These are phyloP conservation scores for Arachnomyces sp. DNA, from an alignment of 2,329 filamentous ascomycete species.

Conservation along the genomic window DNA sequence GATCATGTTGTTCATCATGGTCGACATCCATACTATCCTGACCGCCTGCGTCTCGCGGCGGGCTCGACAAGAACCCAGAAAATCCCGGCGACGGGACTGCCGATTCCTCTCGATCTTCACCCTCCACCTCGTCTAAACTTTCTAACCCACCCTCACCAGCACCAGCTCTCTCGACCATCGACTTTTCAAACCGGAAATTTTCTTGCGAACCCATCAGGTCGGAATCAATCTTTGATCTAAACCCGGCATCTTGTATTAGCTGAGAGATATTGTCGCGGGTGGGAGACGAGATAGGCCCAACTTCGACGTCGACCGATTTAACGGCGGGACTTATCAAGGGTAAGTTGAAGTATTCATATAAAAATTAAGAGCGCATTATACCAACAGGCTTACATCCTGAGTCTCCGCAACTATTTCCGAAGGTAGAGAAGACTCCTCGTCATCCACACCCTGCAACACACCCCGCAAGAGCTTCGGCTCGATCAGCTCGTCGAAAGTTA, in stretches of 20 bases:
- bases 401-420: slow-evolving; percentile 19
- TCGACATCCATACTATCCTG: slow-evolving; percentile 1
- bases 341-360: slow-evolving; percentile 9
- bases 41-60: slow-evolving; percentile 4
- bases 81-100: slow-evolving; percentile 9
- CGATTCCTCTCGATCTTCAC: slow-evolving; percentile 1
- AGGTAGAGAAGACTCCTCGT: slow-evolving; percentile 12
- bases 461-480: slow-evolving; percentile 59
- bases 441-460: too few relatives aligned
- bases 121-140: neutral
- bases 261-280: slow-evolving; percentile 35
- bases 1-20: neutral
- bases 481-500: slow-evolving; percentile 57
- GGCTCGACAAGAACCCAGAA: slow-evolving; percentile 12
- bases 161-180: too few relatives aligned
- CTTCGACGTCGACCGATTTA: slow-evolving; percentile 13
- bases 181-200: too few relatives aligned
- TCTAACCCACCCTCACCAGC: neutral
- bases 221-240: slow-evolving; percentile 39
- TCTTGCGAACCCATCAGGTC: slow-evolving; percentile 17
- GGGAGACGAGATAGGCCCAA: slow-evolving; percentile 24
- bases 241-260: slow-evolving; percentile 44
- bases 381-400: slow-evolving; percentile 31
- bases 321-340: slow-evolving; percentile 3
- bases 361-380: slow-evolving; percentile 22